Base-by-base conservation (phyloP, 106 monocot species). In the Dendrobium officinale region DNA sequence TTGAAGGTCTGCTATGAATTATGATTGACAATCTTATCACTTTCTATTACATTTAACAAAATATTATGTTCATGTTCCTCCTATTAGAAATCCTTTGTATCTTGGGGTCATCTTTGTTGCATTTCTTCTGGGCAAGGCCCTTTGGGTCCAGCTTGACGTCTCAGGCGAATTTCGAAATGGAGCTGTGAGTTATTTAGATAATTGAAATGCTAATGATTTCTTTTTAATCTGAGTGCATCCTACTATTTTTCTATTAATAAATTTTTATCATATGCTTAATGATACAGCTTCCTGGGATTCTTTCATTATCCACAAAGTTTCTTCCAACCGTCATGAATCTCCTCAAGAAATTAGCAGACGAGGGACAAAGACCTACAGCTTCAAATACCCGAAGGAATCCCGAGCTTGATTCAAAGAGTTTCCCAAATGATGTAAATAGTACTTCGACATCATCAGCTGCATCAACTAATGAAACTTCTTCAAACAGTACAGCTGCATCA, bases 111-210 rank as follows among this genome's bases (percentile, higher is more conserved):
- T 98, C 81, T 98, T 98, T 78, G 84, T 98, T n/a, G 78, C 80
- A 6, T 98, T 84, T 47, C 89, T 98, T 43, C 77, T 98, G 54
- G 91, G 84, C 37, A 98, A 95, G 83, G 98, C 98, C 79, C 81
- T 98, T 19, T 98, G 98, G 98, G 92, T 98, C n/a, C 98, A 98
- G 80, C 85, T 95, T n/a, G 91, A 95, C 80, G 83, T 98, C 66
- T 67, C 92, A 4, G 82, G 85, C n/a, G 89, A 86, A 85, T 98
- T 98, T 67, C 88, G 80, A 59, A 89, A 93, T 86, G 98, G 98
- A 70, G 88, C 86, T 80, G 98, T 98, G 80, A 92, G 98, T 91
- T 10, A 37, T 47, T 37, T 20, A 17, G 0, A 24, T 47, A 41
- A 41, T n/a, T 5, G 8, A 77, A 77, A 55, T 77, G 27, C 13